Evolutionary conservation across 495 filamentous ascomycete species (phyloP).

Genomic region (Penicillium tannophilum): DNA sequence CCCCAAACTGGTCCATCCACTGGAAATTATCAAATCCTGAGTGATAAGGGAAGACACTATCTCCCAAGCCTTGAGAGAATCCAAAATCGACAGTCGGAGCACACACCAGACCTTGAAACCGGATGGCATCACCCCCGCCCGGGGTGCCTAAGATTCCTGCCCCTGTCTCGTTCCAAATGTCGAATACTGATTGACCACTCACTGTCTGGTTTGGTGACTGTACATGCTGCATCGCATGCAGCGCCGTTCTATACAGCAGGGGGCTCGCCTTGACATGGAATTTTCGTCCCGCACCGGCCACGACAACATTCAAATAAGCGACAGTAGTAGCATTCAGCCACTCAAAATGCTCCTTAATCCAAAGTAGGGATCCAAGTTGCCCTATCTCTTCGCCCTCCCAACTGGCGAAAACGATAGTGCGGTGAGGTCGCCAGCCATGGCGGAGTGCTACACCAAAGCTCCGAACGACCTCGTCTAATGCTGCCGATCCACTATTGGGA

Average conservation of each 20-base stretch:
- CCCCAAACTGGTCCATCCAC: conserved; percentile 64
- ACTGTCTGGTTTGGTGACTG: conserved; percentile 49
- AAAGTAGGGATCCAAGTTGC: conserved; percentile 25
- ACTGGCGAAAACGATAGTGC: conserved; percentile 1
- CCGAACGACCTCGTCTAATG: conserved; percentile 72
- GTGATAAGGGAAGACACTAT: conserved; percentile 61
- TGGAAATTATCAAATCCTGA: conserved; percentile 62
- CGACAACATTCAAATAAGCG: conserved; percentile 62
- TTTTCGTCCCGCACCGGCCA: conserved; percentile 43
- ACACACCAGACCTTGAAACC: conserved; percentile 57
- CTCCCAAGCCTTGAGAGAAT: conserved; percentile 34
- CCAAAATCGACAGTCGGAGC: conserved; percentile 56
- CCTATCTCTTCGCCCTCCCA: conserved; percentile 2
- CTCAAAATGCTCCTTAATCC: conserved; percentile 69
- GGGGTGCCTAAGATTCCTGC: conserved; percentile 48
- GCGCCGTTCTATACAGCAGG: conserved; percentile 63
- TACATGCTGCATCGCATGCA: neutral
- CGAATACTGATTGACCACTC: conserved; percentile 58
- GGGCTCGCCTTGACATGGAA: conserved; percentile 53
- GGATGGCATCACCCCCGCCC: conserved; percentile 60
- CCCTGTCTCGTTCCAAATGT: conserved; percentile 35
- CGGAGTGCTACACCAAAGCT: conserved; percentile 64
- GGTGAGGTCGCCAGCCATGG: conserved; percentile 67
- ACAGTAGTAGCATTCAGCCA: conserved; percentile 66
- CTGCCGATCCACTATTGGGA: conserved; percentile 74